These are phyloP conservation scores for Ilyonectria robusta DNA, from an alignment of 2,329 filamentous ascomycete genomes.

Conservation along the genomic window DNA sequence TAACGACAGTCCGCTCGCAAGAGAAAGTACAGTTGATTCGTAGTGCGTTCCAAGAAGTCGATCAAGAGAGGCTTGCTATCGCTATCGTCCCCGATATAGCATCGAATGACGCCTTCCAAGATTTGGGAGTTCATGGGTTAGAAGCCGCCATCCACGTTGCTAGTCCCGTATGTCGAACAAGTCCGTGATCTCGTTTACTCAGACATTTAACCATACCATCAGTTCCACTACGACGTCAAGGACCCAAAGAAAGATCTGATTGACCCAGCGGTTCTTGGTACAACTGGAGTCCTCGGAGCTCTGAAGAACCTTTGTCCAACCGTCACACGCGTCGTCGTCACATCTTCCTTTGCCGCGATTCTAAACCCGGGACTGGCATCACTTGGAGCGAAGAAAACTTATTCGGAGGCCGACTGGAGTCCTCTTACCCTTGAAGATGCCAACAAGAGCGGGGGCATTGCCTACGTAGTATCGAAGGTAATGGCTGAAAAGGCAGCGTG, in stretches of 20 bases:
- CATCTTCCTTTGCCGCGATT: conserved; percentile 61
- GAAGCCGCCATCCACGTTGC: conserved; percentile 22
- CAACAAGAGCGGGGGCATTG: conserved; percentile 1
- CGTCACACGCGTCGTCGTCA: conserved; percentile 60
- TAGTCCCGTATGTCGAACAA: conserved; percentile 5
- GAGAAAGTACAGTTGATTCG: conserved; percentile 7
- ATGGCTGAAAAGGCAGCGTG: conserved; percentile 48
- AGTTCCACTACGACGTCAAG: not conserved
- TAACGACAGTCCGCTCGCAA: conserved; percentile 20
- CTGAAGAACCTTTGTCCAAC: conserved; percentile 9
- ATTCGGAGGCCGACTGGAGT: conserved; percentile 61
- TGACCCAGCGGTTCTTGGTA: conserved; percentile 24
- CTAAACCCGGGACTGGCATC: conserved; percentile 47
- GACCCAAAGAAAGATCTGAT: conserved; percentile 21
- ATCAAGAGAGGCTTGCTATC: not conserved
- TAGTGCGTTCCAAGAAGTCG: not conserved
- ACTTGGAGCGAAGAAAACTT: conserved; percentile 47
- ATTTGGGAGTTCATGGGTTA: not conserved
- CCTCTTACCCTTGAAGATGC: conserved; percentile 55
- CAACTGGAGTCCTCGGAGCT: conserved; percentile 9
- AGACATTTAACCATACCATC: not conserved
- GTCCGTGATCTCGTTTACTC: too few relatives aligned
- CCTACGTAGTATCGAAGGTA: conserved; percentile 38
- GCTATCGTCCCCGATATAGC: conserved; percentile 18
- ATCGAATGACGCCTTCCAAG: not conserved